Percentiles rank a stretch among this genome's conserved stretches.
These are phyloP conservation scores for Schizochytrium sp. DNA, from an alignment of 108 stramenopile species.

Conservation along the genomic window DNA sequence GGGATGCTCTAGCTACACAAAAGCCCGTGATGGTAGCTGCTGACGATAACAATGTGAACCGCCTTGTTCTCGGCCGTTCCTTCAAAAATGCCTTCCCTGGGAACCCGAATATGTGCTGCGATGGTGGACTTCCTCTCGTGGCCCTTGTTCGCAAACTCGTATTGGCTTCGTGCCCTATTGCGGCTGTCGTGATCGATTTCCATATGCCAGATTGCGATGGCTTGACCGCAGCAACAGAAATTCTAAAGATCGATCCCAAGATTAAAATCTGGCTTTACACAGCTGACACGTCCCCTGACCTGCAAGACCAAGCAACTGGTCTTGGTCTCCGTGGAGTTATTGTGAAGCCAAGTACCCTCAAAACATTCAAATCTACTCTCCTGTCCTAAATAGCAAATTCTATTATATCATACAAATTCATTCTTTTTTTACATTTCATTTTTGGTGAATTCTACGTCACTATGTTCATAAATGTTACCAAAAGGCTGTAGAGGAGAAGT, in stretches of 20 bases:
- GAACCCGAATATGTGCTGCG: background rate
- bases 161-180: background rate
- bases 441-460: no score
- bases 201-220: slow-evolving; percentile 47
- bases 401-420: no score
- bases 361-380: background rate
- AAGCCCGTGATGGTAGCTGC: slow-evolving; percentile 19
- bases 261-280: background rate
- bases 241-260: background rate
- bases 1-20: background rate
- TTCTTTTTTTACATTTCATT: no score
- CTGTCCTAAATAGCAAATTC: no score
- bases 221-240: background rate
- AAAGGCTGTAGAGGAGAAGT: no score
- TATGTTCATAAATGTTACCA: no score
- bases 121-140: slow-evolving; percentile 19
- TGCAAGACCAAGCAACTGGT: background rate
- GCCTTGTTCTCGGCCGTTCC: background rate
- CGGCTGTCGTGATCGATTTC: background rate
- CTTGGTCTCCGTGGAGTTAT: slow-evolving; percentile 27
- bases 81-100: background rate
- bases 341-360: slow-evolving; percentile 12
- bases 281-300: slow-evolving; percentile 18
- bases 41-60: slow-evolving; percentile 38
- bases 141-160: background rate